Evolutionary conservation across 2,329 filamentous ascomycete genomes (phyloP), one percentile per base, ranked within the genome.

Genomic region (Xylaria sp.): DNA sequence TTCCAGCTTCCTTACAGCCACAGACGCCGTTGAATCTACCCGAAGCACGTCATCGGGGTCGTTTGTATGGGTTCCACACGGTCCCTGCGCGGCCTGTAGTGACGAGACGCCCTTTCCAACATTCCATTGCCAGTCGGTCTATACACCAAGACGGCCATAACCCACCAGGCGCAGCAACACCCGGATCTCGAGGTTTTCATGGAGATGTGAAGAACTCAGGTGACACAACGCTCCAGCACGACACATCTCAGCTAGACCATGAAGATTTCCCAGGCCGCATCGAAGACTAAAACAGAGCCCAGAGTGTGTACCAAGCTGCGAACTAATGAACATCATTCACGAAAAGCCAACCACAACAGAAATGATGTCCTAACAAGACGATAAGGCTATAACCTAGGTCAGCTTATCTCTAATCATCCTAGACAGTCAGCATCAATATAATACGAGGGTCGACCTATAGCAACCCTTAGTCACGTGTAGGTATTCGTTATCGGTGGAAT

Each of bases 1-100:
- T 80, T 46, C 76, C 81, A 7, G 74, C 79, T 21, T 73, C 73
- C 4, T 72, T 70, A 9, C 82, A 84, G 63, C 81, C 82, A n/a
- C 81, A 81, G 67, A 84, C 83, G 10, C 81, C 82, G 21, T 74
- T 75, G 44, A 77, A 83, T 56, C 67, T 84, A n/a, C 80, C 81
- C 1, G 81, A 82, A 69, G 75, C 79, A 48, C 78, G 80, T 10
- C 81, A 83, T 63, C 77, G 73, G 52, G 81, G 80, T 55, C 77
- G 77, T 31, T 72, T 80, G 33, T 71, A 73, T 13, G 78, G 77
- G 10, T 72, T 78, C 13, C 80, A 79, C 66, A 83, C 81, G 11
- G 80, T 77, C 10, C 80, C 81, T 13, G 67, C 65, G 27, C 56
- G 58, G 27, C 67, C 68, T 43, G 27, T 53, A 3, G 31, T 49